phyloP scores from a whole-genome alignment of 2,329 filamentous ascomycete species.

The Penicillium concentricum region DNA sequence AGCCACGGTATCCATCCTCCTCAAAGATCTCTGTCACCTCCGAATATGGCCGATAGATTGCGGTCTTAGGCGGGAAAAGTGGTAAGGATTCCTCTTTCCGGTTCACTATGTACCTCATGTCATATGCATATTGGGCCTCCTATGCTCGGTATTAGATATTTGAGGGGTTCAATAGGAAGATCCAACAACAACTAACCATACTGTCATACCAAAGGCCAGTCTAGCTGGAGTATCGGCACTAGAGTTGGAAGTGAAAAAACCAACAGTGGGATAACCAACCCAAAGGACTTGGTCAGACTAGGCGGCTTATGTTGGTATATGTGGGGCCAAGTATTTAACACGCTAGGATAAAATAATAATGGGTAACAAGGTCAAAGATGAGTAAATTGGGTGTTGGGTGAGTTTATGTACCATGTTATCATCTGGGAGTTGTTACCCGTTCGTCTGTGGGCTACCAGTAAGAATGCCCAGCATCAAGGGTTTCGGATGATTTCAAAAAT shows the following conservation, averaged over 20 bases:
- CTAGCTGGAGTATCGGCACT: background rate
- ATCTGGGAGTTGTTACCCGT: background rate
- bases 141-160: background rate
- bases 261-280: background rate
- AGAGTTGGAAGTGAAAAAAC: background rate
- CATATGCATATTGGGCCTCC: conserved; percentile 6
- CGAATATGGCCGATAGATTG: conserved; percentile 2
- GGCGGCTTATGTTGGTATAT: background rate
- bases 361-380: conserved; percentile 1
- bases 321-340: background rate
- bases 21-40: conserved; percentile 11
- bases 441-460: conserved; percentile 10
- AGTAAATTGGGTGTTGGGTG: conserved; percentile 3
- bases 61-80: conserved; percentile 5
- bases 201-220: background rate
- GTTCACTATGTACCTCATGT: conserved; percentile 6
- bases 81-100: conserved; percentile 10
- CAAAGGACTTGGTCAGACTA: background rate
- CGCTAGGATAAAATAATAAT: background rate
- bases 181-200: conserved; percentile 2
- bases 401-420: conserved; percentile 14
- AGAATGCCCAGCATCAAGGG: background rate
- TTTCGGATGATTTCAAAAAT: conserved; percentile 7
- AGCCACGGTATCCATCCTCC: background rate
- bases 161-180: background rate